Conservation (phyloP, 495 filamentous ascomycete species). For the Hypoxylon subgilvum region DNA sequence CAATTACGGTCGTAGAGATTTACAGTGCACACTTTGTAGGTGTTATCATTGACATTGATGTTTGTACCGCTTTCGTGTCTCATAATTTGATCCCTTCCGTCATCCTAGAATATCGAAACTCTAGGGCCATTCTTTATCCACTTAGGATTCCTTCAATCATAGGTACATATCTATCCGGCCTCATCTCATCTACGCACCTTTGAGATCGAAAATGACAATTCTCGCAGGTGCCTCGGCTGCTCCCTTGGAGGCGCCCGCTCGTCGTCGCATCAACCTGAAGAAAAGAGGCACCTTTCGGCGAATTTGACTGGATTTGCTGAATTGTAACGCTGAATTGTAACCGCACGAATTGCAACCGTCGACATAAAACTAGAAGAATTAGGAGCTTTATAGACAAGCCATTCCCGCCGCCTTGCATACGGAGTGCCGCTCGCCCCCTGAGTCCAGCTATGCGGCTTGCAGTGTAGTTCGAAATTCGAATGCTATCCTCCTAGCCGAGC, state of each 20-base stretch:
- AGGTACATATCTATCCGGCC: too few relatives aligned
- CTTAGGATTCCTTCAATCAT: too few relatives aligned
- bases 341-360: too few relatives aligned
- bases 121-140: too few relatives aligned
- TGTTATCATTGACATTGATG: background rate
- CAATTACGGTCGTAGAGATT: background rate
- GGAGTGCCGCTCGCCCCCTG: slow-evolving; percentile 28
- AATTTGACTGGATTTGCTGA: slow-evolving; percentile 13
- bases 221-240: too few relatives aligned
- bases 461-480: slow-evolving; percentile 19
- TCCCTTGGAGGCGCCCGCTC: too few relatives aligned
- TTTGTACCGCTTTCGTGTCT: background rate
- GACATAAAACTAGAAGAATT: too few relatives aligned
- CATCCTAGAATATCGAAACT: too few relatives aligned
- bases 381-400: slow-evolving; percentile 25
- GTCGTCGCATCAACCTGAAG: background rate
- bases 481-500: slow-evolving; percentile 30
- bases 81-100: too few relatives aligned
- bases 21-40: too few relatives aligned
- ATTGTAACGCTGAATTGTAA: background rate
- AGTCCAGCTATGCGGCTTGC: slow-evolving; percentile 16
- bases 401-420: slow-evolving; percentile 20
- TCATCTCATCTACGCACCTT: too few relatives aligned
- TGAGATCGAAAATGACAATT: too few relatives aligned
- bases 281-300: slow-evolving; percentile 10